Evolutionary conservation across 169 alveolate genomes (phyloP).

Genomic region (Plasmodium falciparum): DNA sequence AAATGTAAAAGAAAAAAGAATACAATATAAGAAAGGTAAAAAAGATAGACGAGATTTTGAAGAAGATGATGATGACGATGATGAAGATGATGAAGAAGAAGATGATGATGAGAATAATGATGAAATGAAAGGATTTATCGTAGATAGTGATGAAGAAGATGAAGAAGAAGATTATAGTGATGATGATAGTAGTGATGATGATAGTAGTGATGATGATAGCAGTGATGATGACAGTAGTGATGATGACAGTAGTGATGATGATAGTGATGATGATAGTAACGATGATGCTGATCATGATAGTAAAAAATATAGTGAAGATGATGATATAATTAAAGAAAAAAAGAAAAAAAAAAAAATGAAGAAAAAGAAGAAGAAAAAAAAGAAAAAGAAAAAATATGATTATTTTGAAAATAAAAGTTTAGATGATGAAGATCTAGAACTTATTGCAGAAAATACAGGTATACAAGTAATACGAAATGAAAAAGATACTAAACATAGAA

Average conservation of each 20-base stretch:
- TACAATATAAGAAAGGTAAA: constrained; percentile 10
- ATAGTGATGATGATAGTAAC: constrained; percentile 7
- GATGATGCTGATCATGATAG: constrained; percentile 79
- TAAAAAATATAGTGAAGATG: constrained; percentile 66
- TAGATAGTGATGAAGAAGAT: constrained; percentile 77
- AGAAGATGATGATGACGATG: constrained; percentile 60
- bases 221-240: too few species aligned
- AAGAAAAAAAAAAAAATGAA: constrained; percentile 78
- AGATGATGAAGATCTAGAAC: constrained; percentile 86
- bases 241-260: too few species aligned
- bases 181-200: constrained; percentile 76
- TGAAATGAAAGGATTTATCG: constrained; percentile 60
- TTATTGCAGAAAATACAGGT: constrained; percentile 87
- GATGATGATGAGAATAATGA: constrained; percentile 77
- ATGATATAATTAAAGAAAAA: constrained; percentile 77
- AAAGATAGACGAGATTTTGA: constrained; percentile 5
- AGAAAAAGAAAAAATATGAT: constrained; percentile 81
- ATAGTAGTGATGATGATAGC: constrained; percentile 74
- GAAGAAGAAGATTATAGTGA: constrained; percentile 80
- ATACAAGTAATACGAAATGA: constrained; percentile 75
- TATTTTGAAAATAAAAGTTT: constrained; percentile 77
- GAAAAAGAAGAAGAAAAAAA: constrained; percentile 72
- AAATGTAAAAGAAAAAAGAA: constrained; percentile 3
- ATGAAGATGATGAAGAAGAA: constrained; percentile 24
- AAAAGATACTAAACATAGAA: constrained; percentile 79